phyloP scores from a whole-genome alignment of 139 green algal genomes.

The Auxenochlorella protothecoides region DNA sequence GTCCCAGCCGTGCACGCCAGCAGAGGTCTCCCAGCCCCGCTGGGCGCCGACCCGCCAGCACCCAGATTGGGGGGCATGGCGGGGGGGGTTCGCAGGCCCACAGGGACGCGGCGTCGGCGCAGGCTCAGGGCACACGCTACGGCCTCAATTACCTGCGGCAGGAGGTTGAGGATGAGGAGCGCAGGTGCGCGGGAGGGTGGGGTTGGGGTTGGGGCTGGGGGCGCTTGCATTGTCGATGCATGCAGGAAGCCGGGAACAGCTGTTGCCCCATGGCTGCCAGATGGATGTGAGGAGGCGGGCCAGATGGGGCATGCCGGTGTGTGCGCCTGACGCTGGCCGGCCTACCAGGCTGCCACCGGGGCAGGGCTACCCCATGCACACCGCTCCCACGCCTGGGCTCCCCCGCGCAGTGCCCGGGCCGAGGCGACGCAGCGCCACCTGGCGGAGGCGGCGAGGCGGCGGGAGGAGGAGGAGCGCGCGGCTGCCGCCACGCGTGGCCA shows the following conservation, averaged over 20 bases:
- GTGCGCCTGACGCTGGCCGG: background rate
- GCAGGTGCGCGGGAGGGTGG: constrained; percentile 5
- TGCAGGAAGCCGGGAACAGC: background rate
- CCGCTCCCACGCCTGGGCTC: background rate
- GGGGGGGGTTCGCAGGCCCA: background rate
- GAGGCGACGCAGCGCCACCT: constrained; percentile 41
- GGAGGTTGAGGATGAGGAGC: constrained; percentile 10
- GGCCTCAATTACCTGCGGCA: constrained; percentile 24
- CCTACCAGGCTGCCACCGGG: background rate
- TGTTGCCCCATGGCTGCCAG: background rate
- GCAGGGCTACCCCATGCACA: no score
- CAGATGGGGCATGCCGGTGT: background rate
- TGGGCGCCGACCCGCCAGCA: background rate
- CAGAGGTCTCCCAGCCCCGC: no score
- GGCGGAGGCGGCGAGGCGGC: constrained; percentile 44
- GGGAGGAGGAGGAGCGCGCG: constrained; percentile 37
- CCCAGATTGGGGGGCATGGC: background rate
- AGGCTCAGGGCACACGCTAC: constrained; percentile 15
- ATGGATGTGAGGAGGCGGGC: background rate
- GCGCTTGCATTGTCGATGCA: background rate
- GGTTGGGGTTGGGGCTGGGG: no score
- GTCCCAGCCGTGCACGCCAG: background rate
- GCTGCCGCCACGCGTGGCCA: constrained; percentile 33
- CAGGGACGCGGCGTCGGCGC: constrained; percentile 23
- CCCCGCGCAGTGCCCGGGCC: constrained; percentile 7